Evolutionary conservation across 78 protist genomes (phyloP).

Genomic region (Polysphondylium violaceum): DNA sequence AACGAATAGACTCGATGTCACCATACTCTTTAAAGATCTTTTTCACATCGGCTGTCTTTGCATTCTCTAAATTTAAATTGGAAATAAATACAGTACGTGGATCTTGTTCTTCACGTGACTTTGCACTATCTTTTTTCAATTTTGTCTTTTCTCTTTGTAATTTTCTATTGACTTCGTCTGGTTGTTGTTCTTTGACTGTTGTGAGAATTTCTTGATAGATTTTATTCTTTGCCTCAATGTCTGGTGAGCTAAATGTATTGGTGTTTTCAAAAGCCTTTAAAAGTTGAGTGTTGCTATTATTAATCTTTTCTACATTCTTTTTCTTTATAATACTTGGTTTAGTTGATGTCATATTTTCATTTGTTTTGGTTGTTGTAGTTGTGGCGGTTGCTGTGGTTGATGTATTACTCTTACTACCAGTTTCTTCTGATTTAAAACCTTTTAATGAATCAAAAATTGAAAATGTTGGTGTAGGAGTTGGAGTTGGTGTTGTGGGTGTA

Average conservation of each 20-base stretch:
- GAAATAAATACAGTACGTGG: slow-evolving; percentile 50
- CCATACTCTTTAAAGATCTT: slow-evolving; percentile 32
- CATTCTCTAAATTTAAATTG: slow-evolving; percentile 22
- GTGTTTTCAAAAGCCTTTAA: slow-evolving; percentile 22
- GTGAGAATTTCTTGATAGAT: neutral
- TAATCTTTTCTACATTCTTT: neutral
- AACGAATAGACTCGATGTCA: slow-evolving; percentile 8
- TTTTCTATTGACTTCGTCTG: slow-evolving; percentile 8
- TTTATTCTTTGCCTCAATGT: neutral
- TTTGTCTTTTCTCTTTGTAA: neutral
- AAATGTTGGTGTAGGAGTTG: neutral
- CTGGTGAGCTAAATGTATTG: slow-evolving; percentile 18
- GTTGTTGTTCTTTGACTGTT: neutral
- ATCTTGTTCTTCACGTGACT: slow-evolving; percentile 6
- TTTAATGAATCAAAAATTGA: slow-evolving; percentile 32
- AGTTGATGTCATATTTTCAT: neutral
- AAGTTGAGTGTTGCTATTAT: neutral
- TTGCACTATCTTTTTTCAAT: neutral
- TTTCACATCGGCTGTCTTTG: slow-evolving; percentile 2
- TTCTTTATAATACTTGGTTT: neutral
- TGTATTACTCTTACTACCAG: neutral
- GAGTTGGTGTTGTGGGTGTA: neutral
- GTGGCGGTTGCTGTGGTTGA: neutral
- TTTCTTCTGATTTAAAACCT: neutral
- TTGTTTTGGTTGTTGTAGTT: slow-evolving; percentile 9